Percentiles rank a stretch among this genome's conserved stretches.
phyloP scores from a whole-genome alignment of 805 yeast species.

The Candida orba region DNA sequence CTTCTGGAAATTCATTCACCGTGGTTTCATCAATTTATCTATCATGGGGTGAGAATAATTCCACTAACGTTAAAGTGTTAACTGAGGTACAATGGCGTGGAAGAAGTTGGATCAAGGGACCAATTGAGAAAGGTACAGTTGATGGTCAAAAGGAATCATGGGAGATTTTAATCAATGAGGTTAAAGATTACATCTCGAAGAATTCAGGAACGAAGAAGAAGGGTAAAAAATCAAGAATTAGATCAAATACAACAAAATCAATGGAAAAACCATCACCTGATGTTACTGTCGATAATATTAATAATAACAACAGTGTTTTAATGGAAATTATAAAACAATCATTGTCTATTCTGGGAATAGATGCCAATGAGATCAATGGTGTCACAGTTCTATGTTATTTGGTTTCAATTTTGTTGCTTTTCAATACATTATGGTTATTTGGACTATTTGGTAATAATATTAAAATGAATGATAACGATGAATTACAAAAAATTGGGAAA shows the following conservation, averaged over 20 bases:
- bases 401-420: not conserved
- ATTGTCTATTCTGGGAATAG: not conserved
- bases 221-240: constrained; percentile 7
- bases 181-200: constrained; percentile 24
- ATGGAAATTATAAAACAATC: not conserved
- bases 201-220: constrained; percentile 10
- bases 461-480: no score
- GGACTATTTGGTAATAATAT: no score
- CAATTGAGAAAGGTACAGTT: constrained; percentile 68
- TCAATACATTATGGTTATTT: not conserved
- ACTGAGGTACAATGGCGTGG: constrained; percentile 67
- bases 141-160: constrained; percentile 66
- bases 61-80: constrained; percentile 45
- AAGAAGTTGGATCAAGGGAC: constrained; percentile 68
- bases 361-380: not conserved
- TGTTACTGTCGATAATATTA: not conserved
- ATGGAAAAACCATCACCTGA: not conserved
- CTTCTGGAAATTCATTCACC: constrained; percentile 69
- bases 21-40: constrained; percentile 53
- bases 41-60: constrained; percentile 56
- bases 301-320: not conserved
- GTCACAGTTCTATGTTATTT: no score
- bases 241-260: not conserved
- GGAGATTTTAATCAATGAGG: constrained; percentile 35
- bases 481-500: constrained; percentile 5